Base-by-base conservation (phyloP, 2,329 filamentous ascomycete genomes). In the Ophiostoma perfectum region DNA sequence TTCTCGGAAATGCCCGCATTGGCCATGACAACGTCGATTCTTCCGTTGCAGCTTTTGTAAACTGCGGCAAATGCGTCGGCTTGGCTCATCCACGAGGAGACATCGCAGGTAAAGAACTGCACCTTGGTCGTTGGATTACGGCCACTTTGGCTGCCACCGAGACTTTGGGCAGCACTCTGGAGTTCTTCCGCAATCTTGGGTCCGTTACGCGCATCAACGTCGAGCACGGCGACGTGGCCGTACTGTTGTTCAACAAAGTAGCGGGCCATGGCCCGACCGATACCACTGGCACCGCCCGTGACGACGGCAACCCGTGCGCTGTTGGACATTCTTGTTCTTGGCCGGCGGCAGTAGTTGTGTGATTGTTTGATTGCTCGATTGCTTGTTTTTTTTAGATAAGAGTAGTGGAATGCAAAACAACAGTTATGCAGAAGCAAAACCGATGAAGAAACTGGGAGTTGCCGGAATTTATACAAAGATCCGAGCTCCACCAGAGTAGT, bases 1-100 rank as follows among this genome's bases (percentile, higher is more conserved):
- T 78, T 76, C 73, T 81, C 80, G 0, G 80, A 80, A 45, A 84
- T 78, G 1, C 82, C 82, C 0, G 82, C 82, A 71, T 84, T 84
- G 39, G 81, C 82, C 73, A 83, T 79, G 6, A 83, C 81, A 3
- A 82, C 71, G 68, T 84, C 81, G 18, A 84, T 70, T 11, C 67
- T 66, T 6, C 74, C 74, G n/a, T 16, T 18, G 36, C 74, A 73
- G 39, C 63, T 45, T 14, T 63, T 60, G 64, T 72, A 73, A 8
- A 76, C 73, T n/a, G 72, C 66, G 39, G 70, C 69, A 67, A 77
- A 79, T 0, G 69, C 71, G 1, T 73, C 71, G 0, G 77, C 73
- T 67, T 77, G 77, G n/a, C 71, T 73, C 5, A 73, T 71, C 74
- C 79, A 81, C 4, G 76, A 77, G 0, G 78, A 74, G 6, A 81